Percentiles rank a stretch among this genome's conserved stretches.
Evolutionary conservation across 2,329 filamentous ascomycete genomes (phyloP).

Genomic region (Dryadomyces quercivorus): DNA sequence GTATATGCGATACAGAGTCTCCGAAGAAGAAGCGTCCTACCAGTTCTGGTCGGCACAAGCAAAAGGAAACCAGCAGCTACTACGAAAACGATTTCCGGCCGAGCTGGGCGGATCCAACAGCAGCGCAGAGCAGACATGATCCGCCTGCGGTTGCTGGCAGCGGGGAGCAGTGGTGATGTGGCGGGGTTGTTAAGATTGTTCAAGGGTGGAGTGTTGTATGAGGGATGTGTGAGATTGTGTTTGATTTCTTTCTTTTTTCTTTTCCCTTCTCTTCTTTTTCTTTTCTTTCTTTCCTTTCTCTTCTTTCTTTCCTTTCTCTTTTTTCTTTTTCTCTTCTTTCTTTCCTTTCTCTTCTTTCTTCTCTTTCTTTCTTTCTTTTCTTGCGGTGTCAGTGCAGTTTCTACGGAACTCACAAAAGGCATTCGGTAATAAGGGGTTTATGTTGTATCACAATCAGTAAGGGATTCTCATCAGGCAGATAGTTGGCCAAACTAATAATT

Average conservation of each 20-base stretch:
- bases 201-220: too few relatives aligned
- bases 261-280: too few relatives aligned
- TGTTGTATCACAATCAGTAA: too few relatives aligned
- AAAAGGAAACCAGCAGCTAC: background rate
- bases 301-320: background rate
- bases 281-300: too few relatives aligned
- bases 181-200: too few relatives aligned
- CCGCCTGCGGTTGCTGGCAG: conserved; percentile 1
- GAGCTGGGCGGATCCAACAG: conserved; percentile 9
- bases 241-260: background rate
- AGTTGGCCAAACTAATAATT: background rate
- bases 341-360: background rate
- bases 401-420: background rate
- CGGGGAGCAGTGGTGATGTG: background rate
- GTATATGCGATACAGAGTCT: background rate
- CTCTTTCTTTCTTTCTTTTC: too few relatives aligned
- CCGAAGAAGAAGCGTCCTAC: background rate
- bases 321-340: background rate
- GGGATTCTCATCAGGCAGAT: too few relatives aligned
- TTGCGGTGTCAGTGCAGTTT: too few relatives aligned
- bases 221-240: background rate
- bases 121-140: conserved; percentile 10
- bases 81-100: background rate
- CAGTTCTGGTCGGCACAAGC: background rate
- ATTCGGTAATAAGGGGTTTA: background rate